Evolutionary conservation across 2,329 filamentous ascomycete species (phyloP).

Genomic region (Colletotrichum orchidophilum): DNA sequence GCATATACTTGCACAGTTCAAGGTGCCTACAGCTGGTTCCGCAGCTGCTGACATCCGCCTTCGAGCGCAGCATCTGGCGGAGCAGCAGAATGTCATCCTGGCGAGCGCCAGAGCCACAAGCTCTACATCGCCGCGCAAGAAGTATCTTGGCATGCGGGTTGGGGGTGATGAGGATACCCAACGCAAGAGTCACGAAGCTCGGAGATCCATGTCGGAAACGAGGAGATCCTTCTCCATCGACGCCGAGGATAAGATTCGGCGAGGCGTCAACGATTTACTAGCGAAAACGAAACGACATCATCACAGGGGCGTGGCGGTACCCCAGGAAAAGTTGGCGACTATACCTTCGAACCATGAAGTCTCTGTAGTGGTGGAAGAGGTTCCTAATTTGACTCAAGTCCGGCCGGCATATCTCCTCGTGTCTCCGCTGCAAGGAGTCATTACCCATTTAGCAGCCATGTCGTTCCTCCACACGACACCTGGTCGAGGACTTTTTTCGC

Average conservation of each 20-base stretch:
- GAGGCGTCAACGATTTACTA: constrained; percentile 58
- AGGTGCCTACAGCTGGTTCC: constrained; percentile 60
- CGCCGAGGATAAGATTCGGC: constrained; percentile 57
- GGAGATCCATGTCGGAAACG: constrained; percentile 51
- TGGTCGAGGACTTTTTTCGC: constrained; percentile 33
- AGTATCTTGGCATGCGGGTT: constrained; percentile 53
- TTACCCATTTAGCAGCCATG: constrained; percentile 71
- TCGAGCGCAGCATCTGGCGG: constrained; percentile 74
- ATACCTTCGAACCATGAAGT: constrained; percentile 36
- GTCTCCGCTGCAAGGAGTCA: constrained; percentile 70
- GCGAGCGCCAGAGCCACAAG: constrained; percentile 46
- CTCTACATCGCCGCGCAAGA: constrained; percentile 37
- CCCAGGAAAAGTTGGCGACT: constrained; percentile 33
- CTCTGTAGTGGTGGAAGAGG: constrained; percentile 41
- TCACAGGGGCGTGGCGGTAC: constrained; percentile 18
- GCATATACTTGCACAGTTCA: constrained; percentile 69
- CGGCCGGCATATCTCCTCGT: constrained; percentile 69
- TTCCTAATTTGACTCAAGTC: constrained; percentile 48
- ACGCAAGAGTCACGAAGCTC: constrained; percentile 51
- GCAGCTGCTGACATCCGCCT: constrained; percentile 74
- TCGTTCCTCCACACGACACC: constrained; percentile 54
- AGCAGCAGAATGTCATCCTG: constrained; percentile 64
- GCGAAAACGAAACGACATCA: constrained; percentile 48
- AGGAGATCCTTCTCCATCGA: constrained; percentile 51
- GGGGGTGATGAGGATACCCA: constrained; percentile 58